Base-by-base conservation (phyloP, 805 yeast genomes). In the Lipomyces yamanashiensis region DNA sequence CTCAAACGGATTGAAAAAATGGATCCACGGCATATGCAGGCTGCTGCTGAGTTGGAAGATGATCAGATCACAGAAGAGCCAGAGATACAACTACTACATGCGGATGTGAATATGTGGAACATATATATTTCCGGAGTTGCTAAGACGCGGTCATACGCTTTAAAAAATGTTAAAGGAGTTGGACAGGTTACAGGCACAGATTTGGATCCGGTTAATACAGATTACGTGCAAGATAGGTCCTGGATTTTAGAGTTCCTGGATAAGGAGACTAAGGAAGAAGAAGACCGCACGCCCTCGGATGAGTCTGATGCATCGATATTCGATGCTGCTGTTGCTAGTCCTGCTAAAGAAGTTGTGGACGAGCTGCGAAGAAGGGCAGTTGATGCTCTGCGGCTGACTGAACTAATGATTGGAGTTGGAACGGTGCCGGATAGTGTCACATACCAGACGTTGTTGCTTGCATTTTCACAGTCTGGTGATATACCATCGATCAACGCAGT, bases 341-440 rank as follows among this genome's bases (percentile, higher is more conserved):
- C 28, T 19, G 19, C 40, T 33, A 10, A 39, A 23, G 47, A n/a
- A 28, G 58, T 43, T 19, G 33, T 39, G 19, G 37, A 54, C 5
- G 52, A 59, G 23, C 28, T 63, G 33, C 57, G 63, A 10, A 41
- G 33, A 28, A 12, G 44, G 9, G 51, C 60, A 19, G 58, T 52
- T n/a, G 58, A 45, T 36, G 67, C 74, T 7, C 36, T 71, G 10
- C 62, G 66, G 13, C 54, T 75, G 41, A 52, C 74, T 23, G 67
- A 66, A 12, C 54, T 64, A 8, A 74, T 75, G 76, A 59, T 66
- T 39, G 62, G 64, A n/a, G 70, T 66, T 19, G 76, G 74, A 9
- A 68, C 73, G 6, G 51, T 64, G 44, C 74, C 77, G 13, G 69
- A 76, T 53, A 49, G 71, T n/a, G 64, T 71, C 15, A 75, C 79